Evolutionary conservation across 73 alveolate species (phyloP), one percentile per base, ranked within the genome.

Genomic region (Paramecium tetraurelia): DNA sequence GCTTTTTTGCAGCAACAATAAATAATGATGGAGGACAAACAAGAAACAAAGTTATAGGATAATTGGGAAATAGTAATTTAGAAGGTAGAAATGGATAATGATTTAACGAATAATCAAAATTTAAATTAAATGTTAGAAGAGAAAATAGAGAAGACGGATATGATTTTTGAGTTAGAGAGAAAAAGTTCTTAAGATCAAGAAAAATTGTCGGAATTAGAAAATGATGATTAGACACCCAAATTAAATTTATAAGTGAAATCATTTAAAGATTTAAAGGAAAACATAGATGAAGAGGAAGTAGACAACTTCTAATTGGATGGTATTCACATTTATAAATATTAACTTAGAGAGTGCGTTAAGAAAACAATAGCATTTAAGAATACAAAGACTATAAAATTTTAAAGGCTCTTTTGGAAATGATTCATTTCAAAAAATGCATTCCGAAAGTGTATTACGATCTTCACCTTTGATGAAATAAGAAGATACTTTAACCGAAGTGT

Each of bases 361-460:
- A 18, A 80, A 80, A 21, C 14, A 80, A 80, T 22, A 41, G 24
- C 33, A 24, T 41, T 48, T 80, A 24, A 80, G 90, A 80, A 22
- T 31, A 2, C 20, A 80, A 22, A 40, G 90, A 44, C 2, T 80
- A 16, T 44, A 80, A 43, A 80, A 80, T 48, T 46, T 38, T 31
- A 80, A 80, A 48, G 1, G 46, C 43, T 72, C 86, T 18, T 72
- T 72, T 72, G 90, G 90, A 5, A 43, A 48, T 24, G 90, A 48
- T 44, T 80, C 90, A 4, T 80, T 80, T 80, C n/a, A 72, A 36
- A 72, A 40, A 72, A 72, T 72, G 86, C 59, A 72, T 36, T 72
- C 57, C 0, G 90, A 48, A 48, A 43, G 57, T 44, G 16, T 44
- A 5, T 33, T 63, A 14, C 0, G 84, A 31, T 48, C 75, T 8